Evolutionary conservation across 805 yeast genomes (phyloP).

Genomic region (Candida xiaguanensis): DNA sequence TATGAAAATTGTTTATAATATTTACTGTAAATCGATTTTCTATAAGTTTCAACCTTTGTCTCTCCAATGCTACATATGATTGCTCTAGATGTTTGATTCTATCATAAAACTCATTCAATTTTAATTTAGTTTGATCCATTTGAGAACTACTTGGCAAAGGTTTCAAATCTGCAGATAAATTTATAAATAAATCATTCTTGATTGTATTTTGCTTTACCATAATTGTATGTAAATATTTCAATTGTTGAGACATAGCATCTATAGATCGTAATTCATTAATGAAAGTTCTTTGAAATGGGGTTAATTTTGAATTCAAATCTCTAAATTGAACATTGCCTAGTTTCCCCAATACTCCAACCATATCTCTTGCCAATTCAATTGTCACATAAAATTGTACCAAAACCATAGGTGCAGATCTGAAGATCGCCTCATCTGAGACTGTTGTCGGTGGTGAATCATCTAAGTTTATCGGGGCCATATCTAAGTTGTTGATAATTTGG

Average conservation of each 20-base stretch:
- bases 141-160: conserved; percentile 39
- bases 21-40: conserved; percentile 36
- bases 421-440: conserved; percentile 39
- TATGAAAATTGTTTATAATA: conserved; percentile 32
- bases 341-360: conserved; percentile 35
- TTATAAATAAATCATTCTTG: conserved; percentile 22
- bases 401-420: conserved; percentile 48
- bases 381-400: conserved; percentile 48
- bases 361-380: conserved; percentile 41
- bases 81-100: conserved; percentile 36
- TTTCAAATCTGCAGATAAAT: conserved; percentile 51
- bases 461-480: background rate
- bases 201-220: conserved; percentile 27
- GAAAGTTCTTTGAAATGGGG: conserved; percentile 45
- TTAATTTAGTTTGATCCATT: conserved; percentile 28
- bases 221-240: conserved; percentile 21
- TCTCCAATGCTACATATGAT: conserved; percentile 25
- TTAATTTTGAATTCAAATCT: conserved; percentile 46
- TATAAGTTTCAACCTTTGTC: conserved; percentile 19
- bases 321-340: conserved; percentile 41
- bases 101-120: conserved; percentile 22
- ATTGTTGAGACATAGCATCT: conserved; percentile 31
- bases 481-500: background rate
- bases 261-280: conserved; percentile 36
- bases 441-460: background rate